Base-by-base conservation (phyloP, 495 filamentous ascomycete species). In the Aeminium ludgeri region DNA sequence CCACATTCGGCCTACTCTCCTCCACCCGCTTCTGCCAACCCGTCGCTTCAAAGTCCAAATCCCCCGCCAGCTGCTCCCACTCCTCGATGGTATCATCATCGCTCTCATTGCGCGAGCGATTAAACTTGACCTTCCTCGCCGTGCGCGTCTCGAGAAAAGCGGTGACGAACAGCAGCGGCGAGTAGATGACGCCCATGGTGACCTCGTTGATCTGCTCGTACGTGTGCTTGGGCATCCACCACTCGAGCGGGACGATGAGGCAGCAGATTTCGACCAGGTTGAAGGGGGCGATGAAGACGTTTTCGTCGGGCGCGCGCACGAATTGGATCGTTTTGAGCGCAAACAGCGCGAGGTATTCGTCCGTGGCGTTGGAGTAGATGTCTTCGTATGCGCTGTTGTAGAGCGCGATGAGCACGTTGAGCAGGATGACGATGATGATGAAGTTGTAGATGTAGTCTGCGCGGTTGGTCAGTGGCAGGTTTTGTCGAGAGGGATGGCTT, bases 301-400 rank as follows among this genome's bases (percentile, higher is more conserved):
- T 95, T 59, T 96, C 91, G 51, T 96, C 89, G 0, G 89, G 89
- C 0, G 89, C 91, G 27, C 91, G 83, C 7, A 96, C 82, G 51
- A 94, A 97, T 51, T 86, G 80, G 65, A 95, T 82, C 1, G 86
- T 94, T 55, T 94, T 92, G 45, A 87, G 82, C 1, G 83, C 84
- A 47, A 60, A 63, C 20, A 92, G 73, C 0, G 85, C 85, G 59
- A 97, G 79, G 59, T 83, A 97, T 59, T 97, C 89, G 54, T 96
- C 91, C 38, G 76, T 76, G 13, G 91, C 84, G 54, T 96, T 94
- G 31, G 78, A 80, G 38, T 87, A 93, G 48, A 97, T 93, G 59
- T 94, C 86, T 44, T 85, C 78, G 59, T 97, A 97, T 20, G 91
- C 87, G 48, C 75, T 82, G 57, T 96, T 96, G 63, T 95, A 97